These are phyloP conservation scores for Lachnellula cervina DNA, from an alignment of 2,329 filamentous ascomycete genomes.

Conservation along the genomic window DNA sequence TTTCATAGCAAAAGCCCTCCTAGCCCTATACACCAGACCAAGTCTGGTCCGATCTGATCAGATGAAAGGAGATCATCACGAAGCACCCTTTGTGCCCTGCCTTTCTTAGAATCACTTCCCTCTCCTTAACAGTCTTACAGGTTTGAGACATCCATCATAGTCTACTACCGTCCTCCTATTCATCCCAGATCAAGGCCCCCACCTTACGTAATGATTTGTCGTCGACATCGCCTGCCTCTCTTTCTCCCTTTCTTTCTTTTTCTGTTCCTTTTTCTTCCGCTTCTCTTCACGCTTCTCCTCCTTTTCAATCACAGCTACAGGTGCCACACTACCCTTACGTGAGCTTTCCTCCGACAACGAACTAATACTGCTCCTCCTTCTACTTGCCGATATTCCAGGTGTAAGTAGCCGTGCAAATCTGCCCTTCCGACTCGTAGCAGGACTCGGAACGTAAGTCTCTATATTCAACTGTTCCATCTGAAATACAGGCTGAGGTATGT, in stretches of 20 bases:
- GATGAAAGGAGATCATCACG: too few species aligned
- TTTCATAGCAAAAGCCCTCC: too few species aligned
- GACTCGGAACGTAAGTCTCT: neutral
- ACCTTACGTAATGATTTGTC: neutral
- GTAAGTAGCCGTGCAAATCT: neutral
- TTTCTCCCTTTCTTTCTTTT: neutral
- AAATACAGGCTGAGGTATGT: neutral
- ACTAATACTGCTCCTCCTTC: neutral
- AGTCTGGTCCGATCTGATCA: too few species aligned
- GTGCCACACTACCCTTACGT: neutral
- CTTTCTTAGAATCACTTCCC: too few species aligned
- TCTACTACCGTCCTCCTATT: too few species aligned
- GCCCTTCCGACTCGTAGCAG: neutral
- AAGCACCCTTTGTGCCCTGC: too few species aligned
- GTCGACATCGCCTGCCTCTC: neutral
- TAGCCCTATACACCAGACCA: too few species aligned
- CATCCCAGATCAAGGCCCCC: neutral
- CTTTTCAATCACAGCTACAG: neutral
- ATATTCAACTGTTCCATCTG: neutral
- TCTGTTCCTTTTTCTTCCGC: neutral
- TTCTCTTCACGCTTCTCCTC: neutral
- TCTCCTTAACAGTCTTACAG: too few species aligned
- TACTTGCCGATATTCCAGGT: neutral
- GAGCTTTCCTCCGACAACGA: neutral
- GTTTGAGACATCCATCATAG: too few species aligned